Evolutionary conservation across 1,284 basidiomycete genomes (phyloP).

Genomic region (Dichomitus squalens): DNA sequence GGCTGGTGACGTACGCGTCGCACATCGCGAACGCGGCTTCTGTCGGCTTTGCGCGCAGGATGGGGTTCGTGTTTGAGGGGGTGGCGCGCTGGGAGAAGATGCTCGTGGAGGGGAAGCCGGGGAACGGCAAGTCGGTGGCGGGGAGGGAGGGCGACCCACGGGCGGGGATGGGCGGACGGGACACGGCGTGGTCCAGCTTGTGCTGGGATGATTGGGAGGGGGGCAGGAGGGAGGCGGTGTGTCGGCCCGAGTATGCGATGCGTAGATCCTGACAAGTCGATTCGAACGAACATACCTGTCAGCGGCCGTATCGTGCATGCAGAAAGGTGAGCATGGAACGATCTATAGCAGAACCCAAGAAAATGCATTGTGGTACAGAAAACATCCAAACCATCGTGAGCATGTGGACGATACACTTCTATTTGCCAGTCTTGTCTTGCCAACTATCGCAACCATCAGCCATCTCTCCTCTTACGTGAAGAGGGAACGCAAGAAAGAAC

Average conservation of each 20-base stretch:
- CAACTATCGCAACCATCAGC: slow-evolving; percentile 12
- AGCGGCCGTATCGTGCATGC: background rate
- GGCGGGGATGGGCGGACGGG: slow-evolving; percentile 40
- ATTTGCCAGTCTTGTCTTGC: slow-evolving; percentile 38
- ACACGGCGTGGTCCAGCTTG: slow-evolving; percentile 49
- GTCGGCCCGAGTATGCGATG: background rate
- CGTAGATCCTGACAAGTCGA: background rate
- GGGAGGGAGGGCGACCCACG: slow-evolving; percentile 44
- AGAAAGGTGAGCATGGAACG: background rate
- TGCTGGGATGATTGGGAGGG: slow-evolving; percentile 71
- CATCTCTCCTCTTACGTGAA: background rate
- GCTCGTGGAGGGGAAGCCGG: slow-evolving; percentile 35
- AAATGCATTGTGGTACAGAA: background rate
- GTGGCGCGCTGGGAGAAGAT: slow-evolving; percentile 56
- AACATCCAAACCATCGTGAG: background rate
- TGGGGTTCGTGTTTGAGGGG: slow-evolving; percentile 66
- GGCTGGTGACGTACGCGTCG: slow-evolving; percentile 65
- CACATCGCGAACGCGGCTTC: slow-evolving; percentile 53
- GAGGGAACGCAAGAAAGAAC: slow-evolving; percentile 33
- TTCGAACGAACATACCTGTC: background rate
- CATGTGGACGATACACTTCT: background rate
- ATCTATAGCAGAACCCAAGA: too few relatives aligned
- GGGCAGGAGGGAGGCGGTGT: slow-evolving; percentile 46
- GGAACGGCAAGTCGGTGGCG: slow-evolving; percentile 35
- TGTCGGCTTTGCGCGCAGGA: slow-evolving; percentile 50